These are phyloP conservation scores for Lentinula edodes DNA, from an alignment of 768 basidiomycete genomes.

Conservation along the genomic window DNA sequence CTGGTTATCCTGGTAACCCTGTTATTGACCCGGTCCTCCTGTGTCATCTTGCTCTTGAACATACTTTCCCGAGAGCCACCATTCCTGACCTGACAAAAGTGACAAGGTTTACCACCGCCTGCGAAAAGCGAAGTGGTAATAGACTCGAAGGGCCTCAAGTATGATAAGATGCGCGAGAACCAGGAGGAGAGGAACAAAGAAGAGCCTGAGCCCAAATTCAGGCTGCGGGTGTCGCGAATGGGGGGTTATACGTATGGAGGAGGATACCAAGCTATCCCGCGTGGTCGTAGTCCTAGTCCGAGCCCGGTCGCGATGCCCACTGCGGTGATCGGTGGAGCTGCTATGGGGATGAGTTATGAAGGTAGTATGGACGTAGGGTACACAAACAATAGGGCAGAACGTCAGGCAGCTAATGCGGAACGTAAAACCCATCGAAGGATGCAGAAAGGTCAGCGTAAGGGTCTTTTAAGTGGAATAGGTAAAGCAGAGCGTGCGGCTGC, in stretches of 20 bases:
- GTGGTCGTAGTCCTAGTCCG: neutral
- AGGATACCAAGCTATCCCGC: neutral
- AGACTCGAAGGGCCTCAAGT: conserved; percentile 14
- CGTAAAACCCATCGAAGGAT: neutral
- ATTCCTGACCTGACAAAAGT: conserved; percentile 9
- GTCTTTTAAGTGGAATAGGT: neutral
- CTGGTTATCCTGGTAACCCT: neutral
- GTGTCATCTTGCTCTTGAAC: conserved; percentile 12
- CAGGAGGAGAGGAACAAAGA: conserved; percentile 14
- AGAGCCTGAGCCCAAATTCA: conserved; percentile 10
- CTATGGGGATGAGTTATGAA: neutral
- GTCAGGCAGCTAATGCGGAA: neutral
- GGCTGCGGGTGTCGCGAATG: neutral
- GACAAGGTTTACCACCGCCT: conserved; percentile 14
- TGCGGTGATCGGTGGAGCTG: neutral
- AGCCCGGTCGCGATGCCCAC: neutral
- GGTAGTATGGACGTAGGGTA: neutral
- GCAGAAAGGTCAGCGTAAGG: neutral
- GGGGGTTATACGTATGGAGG: neutral
- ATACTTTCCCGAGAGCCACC: conserved; percentile 10
- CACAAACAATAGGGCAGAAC: neutral
- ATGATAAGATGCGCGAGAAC: conserved; percentile 12
- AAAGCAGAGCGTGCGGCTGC: conserved; percentile 12
- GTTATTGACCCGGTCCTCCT: neutral
- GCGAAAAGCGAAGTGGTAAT: conserved; percentile 15